Conservation (phyloP, 306 rosid species). For the Mucuna pruriens region DNA sequence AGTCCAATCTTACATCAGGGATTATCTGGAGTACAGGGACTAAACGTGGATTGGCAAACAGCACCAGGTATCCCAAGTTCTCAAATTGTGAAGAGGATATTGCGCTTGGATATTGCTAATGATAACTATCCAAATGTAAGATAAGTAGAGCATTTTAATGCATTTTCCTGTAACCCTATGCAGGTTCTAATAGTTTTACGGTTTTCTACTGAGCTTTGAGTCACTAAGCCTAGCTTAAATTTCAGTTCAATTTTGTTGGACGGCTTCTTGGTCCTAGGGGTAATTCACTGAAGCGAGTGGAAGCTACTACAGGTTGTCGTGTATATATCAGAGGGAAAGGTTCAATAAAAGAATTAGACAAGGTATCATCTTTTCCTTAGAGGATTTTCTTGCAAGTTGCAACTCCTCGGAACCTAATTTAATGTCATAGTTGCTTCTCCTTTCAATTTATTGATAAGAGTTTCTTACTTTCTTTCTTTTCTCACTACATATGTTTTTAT, state of each 20-base stretch:
- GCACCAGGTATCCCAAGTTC: slow-evolving; percentile 44
- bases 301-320: slow-evolving; percentile 69
- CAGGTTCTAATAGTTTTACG: not conserved
- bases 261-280: slow-evolving; percentile 71
- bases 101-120: slow-evolving; percentile 63
- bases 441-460: not conserved
- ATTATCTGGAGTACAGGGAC: slow-evolving; percentile 56
- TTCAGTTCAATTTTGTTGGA: slow-evolving; percentile 69
- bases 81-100: slow-evolving; percentile 52
- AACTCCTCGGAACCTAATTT: slow-evolving; percentile 1
- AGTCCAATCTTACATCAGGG: slow-evolving; percentile 44
- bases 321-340: slow-evolving; percentile 67
- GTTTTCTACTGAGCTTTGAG: not conserved
- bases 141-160: not conserved
- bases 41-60: slow-evolving; percentile 58
- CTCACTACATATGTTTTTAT: not conserved
- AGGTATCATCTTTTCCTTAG: slow-evolving; percentile 43
- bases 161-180: not conserved
- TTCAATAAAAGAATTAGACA: slow-evolving; percentile 58
- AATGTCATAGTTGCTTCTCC: slow-evolving; percentile 7
- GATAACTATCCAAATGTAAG: slow-evolving; percentile 61
- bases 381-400: not conserved
- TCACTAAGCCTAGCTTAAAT: slow-evolving; percentile 33
- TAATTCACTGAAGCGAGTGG: slow-evolving; percentile 64
- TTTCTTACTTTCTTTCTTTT: not conserved